Conservation (phyloP, 257 asterid genomes). For the Plantago ovata region DNA sequence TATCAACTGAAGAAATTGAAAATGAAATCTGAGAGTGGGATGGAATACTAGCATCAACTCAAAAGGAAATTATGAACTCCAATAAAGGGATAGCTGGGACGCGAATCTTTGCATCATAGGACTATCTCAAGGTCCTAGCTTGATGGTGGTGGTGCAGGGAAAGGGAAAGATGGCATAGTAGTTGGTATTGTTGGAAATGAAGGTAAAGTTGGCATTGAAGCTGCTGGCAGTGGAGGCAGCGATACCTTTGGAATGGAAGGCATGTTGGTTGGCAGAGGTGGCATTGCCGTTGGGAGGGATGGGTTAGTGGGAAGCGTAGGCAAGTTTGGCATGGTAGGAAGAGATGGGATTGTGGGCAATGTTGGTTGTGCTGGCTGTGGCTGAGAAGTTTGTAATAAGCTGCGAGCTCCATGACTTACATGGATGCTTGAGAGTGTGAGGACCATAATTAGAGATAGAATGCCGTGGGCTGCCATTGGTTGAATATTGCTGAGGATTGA, state of each 20-base stretch:
- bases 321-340: conserved; percentile 18
- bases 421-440: conserved; percentile 24
- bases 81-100: background rate
- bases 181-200: conserved; percentile 26
- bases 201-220: conserved; percentile 31
- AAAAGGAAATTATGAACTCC: background rate
- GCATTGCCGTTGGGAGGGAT: conserved; percentile 16
- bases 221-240: conserved; percentile 25
- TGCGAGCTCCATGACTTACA: conserved; percentile 19
- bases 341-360: conserved; percentile 12
- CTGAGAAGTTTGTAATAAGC: conserved; percentile 26
- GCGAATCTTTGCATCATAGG: background rate
- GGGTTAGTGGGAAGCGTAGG: conserved; percentile 20
- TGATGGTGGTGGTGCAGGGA: conserved; percentile 33
- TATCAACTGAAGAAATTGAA: background rate
- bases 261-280: conserved; percentile 21
- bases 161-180: conserved; percentile 29
- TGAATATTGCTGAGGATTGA: conserved; percentile 6
- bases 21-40: background rate
- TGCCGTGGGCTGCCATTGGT: conserved; percentile 31
- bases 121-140: conserved; percentile 2
- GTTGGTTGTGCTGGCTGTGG: conserved; percentile 30
- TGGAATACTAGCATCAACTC: background rate
- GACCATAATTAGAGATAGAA: conserved; percentile 18
- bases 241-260: conserved; percentile 25